Conservation (phyloP, 139 green algal species). For the Picochlorum sp. region DNA sequence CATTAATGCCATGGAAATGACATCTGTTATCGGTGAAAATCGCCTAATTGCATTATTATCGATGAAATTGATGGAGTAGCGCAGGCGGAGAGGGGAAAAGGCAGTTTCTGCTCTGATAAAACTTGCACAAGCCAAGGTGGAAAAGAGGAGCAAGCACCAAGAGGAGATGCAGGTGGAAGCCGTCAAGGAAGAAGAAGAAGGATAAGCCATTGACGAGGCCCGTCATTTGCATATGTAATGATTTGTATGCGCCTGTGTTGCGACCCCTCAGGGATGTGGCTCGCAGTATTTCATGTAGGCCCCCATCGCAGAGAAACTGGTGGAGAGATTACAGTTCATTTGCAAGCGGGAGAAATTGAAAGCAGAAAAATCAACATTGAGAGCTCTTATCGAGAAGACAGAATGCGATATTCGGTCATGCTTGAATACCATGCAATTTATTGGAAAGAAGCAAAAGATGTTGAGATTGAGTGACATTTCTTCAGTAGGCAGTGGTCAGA, state of each 20-base stretch:
- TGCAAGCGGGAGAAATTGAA: slow-evolving; percentile 27
- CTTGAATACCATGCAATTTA: slow-evolving; percentile 89
- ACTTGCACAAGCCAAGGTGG: slow-evolving; percentile 45
- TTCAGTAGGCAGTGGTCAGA: slow-evolving; percentile 48
- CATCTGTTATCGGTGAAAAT: slow-evolving; percentile 26
- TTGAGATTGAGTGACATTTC: slow-evolving; percentile 33
- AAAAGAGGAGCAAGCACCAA: neutral
- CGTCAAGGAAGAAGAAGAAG: slow-evolving; percentile 8
- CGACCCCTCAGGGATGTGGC: slow-evolving; percentile 73
- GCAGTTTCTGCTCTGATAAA: slow-evolving; percentile 74
- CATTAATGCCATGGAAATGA: slow-evolving; percentile 71
- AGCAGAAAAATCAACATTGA: slow-evolving; percentile 43
- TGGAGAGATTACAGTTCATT: slow-evolving; percentile 24
- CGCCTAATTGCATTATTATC: slow-evolving; percentile 87
- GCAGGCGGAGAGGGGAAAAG: slow-evolving; percentile 62
- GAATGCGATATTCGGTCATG: slow-evolving; percentile 80
- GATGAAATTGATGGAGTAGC: slow-evolving; percentile 92
- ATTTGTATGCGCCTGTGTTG: slow-evolving; percentile 84
- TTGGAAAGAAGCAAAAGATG: slow-evolving; percentile 14
- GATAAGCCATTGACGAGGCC: slow-evolving; percentile 52
- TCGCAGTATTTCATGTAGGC: slow-evolving; percentile 61
- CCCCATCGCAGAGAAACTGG: slow-evolving; percentile 34
- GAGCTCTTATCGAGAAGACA: slow-evolving; percentile 33
- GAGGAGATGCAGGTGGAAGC: neutral
- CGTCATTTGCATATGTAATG: slow-evolving; percentile 96